Evolutionary conservation across 768 basidiomycete species (phyloP).

Genomic region (Lentinula sp.): DNA sequence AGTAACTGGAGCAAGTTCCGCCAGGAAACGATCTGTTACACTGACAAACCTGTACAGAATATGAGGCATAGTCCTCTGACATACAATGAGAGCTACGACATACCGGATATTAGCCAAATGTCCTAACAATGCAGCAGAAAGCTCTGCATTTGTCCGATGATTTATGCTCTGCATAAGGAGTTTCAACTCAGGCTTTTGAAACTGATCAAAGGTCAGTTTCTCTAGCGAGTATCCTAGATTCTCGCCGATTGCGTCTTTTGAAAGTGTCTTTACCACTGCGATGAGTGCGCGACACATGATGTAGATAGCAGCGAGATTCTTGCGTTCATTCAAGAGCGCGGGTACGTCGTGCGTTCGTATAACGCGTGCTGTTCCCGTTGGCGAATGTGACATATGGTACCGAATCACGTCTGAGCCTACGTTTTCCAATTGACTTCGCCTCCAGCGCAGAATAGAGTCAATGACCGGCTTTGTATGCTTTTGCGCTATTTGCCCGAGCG

Average conservation of each 20-base stretch:
- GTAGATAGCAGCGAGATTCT: constrained; percentile 80
- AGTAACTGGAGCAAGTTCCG: constrained; percentile 69
- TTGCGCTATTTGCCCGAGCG: constrained; percentile 80
- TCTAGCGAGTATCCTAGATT: constrained; percentile 76
- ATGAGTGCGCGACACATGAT: constrained; percentile 87
- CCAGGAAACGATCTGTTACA: constrained; percentile 87
- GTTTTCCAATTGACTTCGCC: constrained; percentile 66
- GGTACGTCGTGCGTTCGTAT: constrained; percentile 42
- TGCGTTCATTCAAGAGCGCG: constrained; percentile 58
- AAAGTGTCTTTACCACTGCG: constrained; percentile 63
- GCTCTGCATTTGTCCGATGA: constrained; percentile 72
- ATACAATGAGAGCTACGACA: constrained; percentile 15
- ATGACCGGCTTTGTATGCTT: constrained; percentile 80
- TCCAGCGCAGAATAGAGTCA: constrained; percentile 85
- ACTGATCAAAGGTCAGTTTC: constrained; percentile 84
- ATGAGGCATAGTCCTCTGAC: background rate
- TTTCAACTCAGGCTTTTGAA: constrained; percentile 65
- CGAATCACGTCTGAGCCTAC: constrained; percentile 44
- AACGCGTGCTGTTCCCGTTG: constrained; percentile 21
- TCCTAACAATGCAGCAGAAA: constrained; percentile 82
- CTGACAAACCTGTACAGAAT: constrained; percentile 62
- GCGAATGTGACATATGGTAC: constrained; percentile 39
- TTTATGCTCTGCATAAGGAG: constrained; percentile 64
- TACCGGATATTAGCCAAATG: constrained; percentile 78
- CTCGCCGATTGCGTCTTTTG: constrained; percentile 76